These are phyloP conservation scores for Entomortierella lignicola DNA, from an alignment of 192 early-diverging fungal genomes.

Conservation along the genomic window DNA sequence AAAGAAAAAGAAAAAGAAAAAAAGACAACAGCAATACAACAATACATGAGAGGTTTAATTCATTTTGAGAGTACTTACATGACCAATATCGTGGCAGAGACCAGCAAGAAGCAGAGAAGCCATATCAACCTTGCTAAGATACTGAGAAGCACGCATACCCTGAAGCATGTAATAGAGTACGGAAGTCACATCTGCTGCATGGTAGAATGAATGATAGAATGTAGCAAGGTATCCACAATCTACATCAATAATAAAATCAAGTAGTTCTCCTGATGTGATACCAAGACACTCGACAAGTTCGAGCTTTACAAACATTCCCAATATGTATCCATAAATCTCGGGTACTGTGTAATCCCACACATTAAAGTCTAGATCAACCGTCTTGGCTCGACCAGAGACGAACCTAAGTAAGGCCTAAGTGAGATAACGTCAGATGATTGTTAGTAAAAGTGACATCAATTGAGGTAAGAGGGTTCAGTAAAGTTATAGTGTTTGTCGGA, in stretches of 20 bases:
- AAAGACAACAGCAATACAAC: neutral
- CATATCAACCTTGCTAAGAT: conserved; percentile 76
- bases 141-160: conserved; percentile 73
- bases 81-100: conserved; percentile 91
- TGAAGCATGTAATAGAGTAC: conserved; percentile 84
- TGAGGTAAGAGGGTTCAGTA: neutral
- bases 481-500: neutral
- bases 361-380: conserved; percentile 64
- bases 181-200: conserved; percentile 89
- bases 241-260: conserved; percentile 90
- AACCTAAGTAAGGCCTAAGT: conserved; percentile 63
- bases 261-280: conserved; percentile 70
- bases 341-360: conserved; percentile 75
- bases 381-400: conserved; percentile 55
- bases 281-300: conserved; percentile 73
- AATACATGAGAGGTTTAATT: too few species aligned
- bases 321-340: conserved; percentile 86
- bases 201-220: conserved; percentile 93
- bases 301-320: conserved; percentile 80
- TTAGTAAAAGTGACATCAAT: neutral
- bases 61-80: conserved; percentile 61
- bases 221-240: conserved; percentile 83
- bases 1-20: neutral
- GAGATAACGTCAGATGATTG: neutral
- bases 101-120: conserved; percentile 85